These are phyloP conservation scores for Ophiostoma novo-ulmi DNA, from an alignment of 2,329 filamentous ascomycete species.

Conservation along the genomic window DNA sequence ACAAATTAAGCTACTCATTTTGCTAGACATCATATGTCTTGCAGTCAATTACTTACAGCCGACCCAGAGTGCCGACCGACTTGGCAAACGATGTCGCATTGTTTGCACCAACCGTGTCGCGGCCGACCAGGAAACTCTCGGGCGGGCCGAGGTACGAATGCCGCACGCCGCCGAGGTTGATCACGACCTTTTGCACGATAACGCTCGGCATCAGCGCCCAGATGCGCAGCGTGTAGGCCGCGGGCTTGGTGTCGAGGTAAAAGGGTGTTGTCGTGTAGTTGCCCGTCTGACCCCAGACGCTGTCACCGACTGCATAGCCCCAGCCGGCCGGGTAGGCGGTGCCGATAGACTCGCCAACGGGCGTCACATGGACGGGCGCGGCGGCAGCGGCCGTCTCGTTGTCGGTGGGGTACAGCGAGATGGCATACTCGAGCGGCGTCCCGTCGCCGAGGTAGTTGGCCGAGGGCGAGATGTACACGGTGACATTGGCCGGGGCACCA, in stretches of 20 bases:
- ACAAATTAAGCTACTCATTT: not conserved
- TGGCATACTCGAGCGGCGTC: conserved; percentile 47
- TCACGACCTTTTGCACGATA: conserved; percentile 51
- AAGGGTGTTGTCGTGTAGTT: conserved; percentile 45
- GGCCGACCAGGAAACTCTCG: conserved; percentile 47
- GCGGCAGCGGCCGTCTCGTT: conserved; percentile 28
- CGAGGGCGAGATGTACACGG: conserved; percentile 49
- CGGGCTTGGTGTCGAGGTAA: conserved; percentile 34
- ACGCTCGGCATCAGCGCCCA: conserved; percentile 51
- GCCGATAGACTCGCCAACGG: conserved; percentile 42
- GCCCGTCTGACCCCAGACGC: conserved; percentile 42
- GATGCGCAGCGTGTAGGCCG: conserved; percentile 46
- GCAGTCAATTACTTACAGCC: not conserved
- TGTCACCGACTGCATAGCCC: conserved; percentile 42
- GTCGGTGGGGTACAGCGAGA: conserved; percentile 42
- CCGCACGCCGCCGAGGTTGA: conserved; percentile 52
- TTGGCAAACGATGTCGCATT: conserved; percentile 38
- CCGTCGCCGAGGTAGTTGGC: conserved; percentile 50
- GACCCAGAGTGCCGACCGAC: conserved; percentile 27
- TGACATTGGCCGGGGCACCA: conserved; percentile 38
- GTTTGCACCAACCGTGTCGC: conserved; percentile 37
- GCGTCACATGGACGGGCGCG: conserved; percentile 38
- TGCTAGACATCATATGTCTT: not conserved
- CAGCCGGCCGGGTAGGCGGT: conserved; percentile 40
- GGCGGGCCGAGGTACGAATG: conserved; percentile 53